Percentiles rank a stretch among this genome's conserved stretches.
These are phyloP conservation scores for Amphibolis antarctica DNA, from an alignment of 106 monocot genomes.

Conservation along the genomic window DNA sequence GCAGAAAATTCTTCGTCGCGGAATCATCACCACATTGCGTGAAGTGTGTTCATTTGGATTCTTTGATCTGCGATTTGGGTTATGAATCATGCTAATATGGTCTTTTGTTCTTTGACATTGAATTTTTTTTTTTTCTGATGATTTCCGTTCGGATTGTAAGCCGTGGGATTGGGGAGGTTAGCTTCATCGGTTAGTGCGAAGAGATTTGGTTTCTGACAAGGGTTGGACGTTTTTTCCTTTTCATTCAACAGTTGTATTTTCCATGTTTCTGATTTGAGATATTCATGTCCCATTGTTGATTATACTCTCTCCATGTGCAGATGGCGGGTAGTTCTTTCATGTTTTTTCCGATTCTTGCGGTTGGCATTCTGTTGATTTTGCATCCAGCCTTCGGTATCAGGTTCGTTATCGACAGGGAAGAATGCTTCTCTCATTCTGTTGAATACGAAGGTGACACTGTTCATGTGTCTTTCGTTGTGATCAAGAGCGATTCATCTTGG, in stretches of 20 bases:
- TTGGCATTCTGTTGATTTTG: constrained; percentile 19
- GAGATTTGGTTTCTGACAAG: too few species aligned
- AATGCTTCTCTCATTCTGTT: constrained; percentile 73
- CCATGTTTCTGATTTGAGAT: background rate
- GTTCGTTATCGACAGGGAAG: constrained; percentile 89
- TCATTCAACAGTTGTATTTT: background rate
- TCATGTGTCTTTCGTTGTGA: constrained; percentile 82
- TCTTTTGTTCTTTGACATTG: too few species aligned
- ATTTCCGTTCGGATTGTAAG: too few species aligned
- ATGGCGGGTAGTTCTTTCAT: constrained; percentile 6
- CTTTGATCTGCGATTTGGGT: too few species aligned
- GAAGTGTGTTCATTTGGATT: too few species aligned
- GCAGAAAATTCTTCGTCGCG: too few species aligned
- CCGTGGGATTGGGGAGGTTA: background rate
- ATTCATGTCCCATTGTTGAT: background rate
- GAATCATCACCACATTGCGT: too few species aligned
- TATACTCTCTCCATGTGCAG: constrained; percentile 1
- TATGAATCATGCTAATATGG: too few species aligned
- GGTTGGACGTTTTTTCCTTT: background rate
- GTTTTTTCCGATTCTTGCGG: constrained; percentile 9
- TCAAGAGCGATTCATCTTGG: constrained; percentile 69
- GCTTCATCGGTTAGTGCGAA: background rate
- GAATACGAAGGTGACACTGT: constrained; percentile 74
- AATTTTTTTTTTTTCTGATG: too few species aligned
- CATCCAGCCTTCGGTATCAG: constrained; percentile 38